Evolutionary conservation across 768 basidiomycete genomes (phyloP).

Genomic region (Roridomyces roridus): DNA sequence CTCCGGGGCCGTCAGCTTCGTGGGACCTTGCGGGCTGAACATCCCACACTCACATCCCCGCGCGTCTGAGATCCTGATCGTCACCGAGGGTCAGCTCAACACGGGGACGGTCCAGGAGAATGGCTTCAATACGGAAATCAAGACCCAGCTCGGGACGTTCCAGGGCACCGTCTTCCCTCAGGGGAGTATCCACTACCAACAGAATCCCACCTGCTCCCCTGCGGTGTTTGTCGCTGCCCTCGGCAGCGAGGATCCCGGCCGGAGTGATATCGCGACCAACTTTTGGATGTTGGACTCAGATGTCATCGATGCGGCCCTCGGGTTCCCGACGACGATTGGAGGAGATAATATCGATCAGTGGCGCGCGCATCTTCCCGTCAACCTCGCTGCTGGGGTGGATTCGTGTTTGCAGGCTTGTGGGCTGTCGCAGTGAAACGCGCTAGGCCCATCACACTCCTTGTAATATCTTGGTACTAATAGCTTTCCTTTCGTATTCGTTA

Average conservation of each 20-base stretch:
- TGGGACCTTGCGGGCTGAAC: constrained; percentile 25
- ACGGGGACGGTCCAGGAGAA: constrained; percentile 21
- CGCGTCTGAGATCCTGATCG: constrained; percentile 38
- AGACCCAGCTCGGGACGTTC: constrained; percentile 11
- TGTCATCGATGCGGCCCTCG: constrained; percentile 12
- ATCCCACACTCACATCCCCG: constrained; percentile 43
- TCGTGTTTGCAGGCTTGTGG: constrained; percentile 15
- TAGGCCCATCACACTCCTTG: too few species aligned
- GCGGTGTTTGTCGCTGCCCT: not conserved
- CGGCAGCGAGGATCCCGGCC: constrained; percentile 10
- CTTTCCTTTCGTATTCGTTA: too few species aligned
- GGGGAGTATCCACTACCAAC: constrained; percentile 19
- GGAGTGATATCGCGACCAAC: constrained; percentile 12
- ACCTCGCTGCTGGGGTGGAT: constrained; percentile 18
- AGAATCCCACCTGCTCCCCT: not conserved
- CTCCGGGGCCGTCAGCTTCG: not conserved
- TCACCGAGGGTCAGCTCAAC: constrained; percentile 25
- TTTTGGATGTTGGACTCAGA: not conserved
- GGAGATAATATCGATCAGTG: constrained; percentile 13
- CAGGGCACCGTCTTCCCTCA: not conserved
- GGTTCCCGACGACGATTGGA: constrained; percentile 16
- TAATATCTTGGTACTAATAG: too few species aligned
- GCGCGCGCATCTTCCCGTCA: constrained; percentile 11
- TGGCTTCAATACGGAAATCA: constrained; percentile 8
- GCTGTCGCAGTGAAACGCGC: not conserved